These are phyloP conservation scores for Leishmania arabica DNA, from an alignment of 208 protist species.

Conservation along the genomic window DNA sequence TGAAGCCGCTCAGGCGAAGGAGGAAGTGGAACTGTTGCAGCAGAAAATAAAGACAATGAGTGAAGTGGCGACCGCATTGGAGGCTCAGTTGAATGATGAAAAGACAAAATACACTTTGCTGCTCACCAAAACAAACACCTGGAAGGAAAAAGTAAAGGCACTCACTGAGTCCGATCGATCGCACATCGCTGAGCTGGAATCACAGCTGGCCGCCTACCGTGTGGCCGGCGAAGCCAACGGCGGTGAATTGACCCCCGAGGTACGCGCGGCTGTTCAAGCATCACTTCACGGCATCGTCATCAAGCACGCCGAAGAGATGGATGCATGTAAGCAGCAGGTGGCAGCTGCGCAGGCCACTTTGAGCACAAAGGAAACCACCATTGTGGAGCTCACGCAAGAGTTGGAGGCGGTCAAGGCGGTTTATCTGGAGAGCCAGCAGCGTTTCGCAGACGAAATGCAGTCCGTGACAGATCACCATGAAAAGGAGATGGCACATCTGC, in stretches of 20 bases:
- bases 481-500: constrained; percentile 12
- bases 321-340: not conserved
- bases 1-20: constrained; percentile 30
- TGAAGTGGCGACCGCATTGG: constrained; percentile 40
- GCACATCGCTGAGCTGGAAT: constrained; percentile 44
- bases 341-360: not conserved
- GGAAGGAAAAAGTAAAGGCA: constrained; percentile 69
- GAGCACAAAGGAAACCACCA: not conserved
- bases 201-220: constrained; percentile 26
- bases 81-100: constrained; percentile 57
- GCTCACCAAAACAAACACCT: constrained; percentile 50
- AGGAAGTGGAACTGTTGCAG: constrained; percentile 60
- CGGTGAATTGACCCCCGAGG: constrained; percentile 8
- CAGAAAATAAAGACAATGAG: constrained; percentile 69
- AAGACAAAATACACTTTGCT: constrained; percentile 38
- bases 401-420: constrained; percentile 36
- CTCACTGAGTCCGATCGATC: constrained; percentile 45
- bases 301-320: constrained; percentile 15
- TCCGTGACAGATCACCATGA: constrained; percentile 25
- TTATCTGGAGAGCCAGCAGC: constrained; percentile 29
- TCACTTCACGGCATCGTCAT: constrained; percentile 23
- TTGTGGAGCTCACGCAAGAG: constrained; percentile 25
- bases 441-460: constrained; percentile 41
- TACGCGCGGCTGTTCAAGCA: constrained; percentile 21
- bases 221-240: constrained; percentile 10